Conservation (phyloP, 306 rosid genomes). For the Fragaria vesca region DNA sequence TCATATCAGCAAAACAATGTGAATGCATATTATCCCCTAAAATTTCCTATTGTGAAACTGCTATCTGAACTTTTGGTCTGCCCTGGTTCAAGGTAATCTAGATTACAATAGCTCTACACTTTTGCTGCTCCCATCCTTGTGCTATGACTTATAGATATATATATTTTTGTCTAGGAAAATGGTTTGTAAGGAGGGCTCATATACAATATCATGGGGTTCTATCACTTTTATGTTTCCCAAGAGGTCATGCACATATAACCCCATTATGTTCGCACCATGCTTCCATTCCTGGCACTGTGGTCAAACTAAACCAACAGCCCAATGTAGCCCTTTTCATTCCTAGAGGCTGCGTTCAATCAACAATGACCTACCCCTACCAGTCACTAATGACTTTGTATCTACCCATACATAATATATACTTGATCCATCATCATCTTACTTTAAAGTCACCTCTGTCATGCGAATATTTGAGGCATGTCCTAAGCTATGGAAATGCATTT, state of each 20-base stretch:
- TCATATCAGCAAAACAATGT: neutral
- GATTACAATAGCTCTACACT: neutral
- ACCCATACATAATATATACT: neutral
- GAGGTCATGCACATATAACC: neutral
- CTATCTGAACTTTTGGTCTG: neutral
- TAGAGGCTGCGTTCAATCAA: neutral
- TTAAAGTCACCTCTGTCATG: neutral
- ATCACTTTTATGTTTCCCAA: neutral
- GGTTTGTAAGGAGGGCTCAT: neutral
- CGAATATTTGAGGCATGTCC: neutral
- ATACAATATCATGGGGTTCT: neutral
- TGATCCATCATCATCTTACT: neutral
- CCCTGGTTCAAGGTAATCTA: neutral
- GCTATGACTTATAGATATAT: neutral
- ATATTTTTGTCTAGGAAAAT: neutral
- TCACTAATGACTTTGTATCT: neutral
- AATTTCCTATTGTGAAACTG: neutral
- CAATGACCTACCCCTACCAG: neutral
- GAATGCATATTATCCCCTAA: neutral
- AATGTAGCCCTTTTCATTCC: neutral
- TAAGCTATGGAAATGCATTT: no score
- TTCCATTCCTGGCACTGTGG: neutral
- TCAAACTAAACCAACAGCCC: neutral
- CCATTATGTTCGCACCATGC: neutral
- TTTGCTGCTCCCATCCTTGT: neutral